phyloP scores from a whole-genome alignment of 257 asterid genomes.

The Primulina huaijiensis region DNA sequence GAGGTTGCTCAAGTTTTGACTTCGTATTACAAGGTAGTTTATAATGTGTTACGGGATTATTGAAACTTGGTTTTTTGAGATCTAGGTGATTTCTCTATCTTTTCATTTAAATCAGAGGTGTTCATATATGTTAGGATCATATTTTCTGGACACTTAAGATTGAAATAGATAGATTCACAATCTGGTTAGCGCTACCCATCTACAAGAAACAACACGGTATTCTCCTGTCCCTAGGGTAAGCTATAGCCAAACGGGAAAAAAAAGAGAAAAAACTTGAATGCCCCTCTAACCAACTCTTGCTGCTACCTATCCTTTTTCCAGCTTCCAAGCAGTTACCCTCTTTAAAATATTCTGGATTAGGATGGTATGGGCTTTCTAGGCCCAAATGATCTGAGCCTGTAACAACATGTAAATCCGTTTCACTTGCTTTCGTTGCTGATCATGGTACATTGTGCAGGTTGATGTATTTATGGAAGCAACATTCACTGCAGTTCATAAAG shows the following conservation, averaged over 20 bases:
- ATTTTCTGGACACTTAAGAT: neutral
- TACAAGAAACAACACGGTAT: neutral
- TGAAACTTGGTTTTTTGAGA: too few relatives aligned
- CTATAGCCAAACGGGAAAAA: neutral
- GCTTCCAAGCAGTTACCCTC: too few relatives aligned
- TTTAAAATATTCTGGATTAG: too few relatives aligned
- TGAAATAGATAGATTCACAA: neutral
- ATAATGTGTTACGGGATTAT: neutral
- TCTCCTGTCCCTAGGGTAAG: neutral
- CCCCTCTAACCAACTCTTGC: too few relatives aligned
- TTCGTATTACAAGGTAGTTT: constrained; percentile 70
- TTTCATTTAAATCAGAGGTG: neutral
- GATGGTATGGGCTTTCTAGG: too few relatives aligned
- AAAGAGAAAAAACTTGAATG: too few relatives aligned
- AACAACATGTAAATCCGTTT: neutral
- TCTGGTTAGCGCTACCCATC: neutral
- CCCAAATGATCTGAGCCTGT: too few relatives aligned
- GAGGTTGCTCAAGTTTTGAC: constrained; percentile 90
- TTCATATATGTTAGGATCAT: neutral
- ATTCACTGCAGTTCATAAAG: constrained; percentile 71
- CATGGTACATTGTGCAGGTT: constrained; percentile 59
- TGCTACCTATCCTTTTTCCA: too few relatives aligned
- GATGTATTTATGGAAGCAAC: constrained; percentile 82
- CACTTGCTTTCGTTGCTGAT: constrained; percentile 21
- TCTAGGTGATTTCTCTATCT: neutral